phyloP scores from a whole-genome alignment of 768 basidiomycete genomes.

The Lactarius hengduanensis region DNA sequence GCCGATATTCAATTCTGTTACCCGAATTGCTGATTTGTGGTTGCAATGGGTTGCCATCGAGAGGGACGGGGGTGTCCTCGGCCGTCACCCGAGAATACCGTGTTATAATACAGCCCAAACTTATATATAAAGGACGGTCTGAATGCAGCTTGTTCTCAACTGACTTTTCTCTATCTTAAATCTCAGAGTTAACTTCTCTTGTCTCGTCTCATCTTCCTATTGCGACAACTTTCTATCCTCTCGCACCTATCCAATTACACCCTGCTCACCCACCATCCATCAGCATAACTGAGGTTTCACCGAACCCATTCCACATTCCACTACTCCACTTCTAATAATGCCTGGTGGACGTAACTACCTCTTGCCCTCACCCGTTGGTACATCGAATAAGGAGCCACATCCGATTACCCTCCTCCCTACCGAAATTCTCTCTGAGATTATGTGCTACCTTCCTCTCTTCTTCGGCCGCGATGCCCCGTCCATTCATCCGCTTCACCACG shows the following conservation, averaged over 20 bases:
- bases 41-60: not conserved
- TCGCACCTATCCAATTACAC: not conserved
- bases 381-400: not conserved
- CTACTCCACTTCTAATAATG: not conserved
- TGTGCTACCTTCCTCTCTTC: conserved; percentile 24
- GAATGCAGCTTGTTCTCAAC: not conserved
- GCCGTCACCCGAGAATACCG: not conserved
- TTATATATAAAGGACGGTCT: not conserved
- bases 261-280: not conserved
- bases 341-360: not conserved
- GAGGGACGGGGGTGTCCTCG: not conserved
- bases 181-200: too few relatives aligned
- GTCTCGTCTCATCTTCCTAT: not conserved
- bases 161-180: not conserved
- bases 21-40: too few relatives aligned
- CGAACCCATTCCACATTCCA: not conserved
- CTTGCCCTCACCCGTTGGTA: not conserved
- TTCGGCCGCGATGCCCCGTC: conserved; percentile 14
- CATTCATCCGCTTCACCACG: conserved; percentile 15
- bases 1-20: too few relatives aligned
- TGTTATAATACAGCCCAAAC: not conserved
- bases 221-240: not conserved
- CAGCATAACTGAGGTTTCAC: too few relatives aligned
- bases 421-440: conserved; percentile 23
- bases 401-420: conserved; percentile 16